Evolutionary conservation across 75 land plant genomes (phyloP).

Genomic region (Chamaecyparis obtusa): DNA sequence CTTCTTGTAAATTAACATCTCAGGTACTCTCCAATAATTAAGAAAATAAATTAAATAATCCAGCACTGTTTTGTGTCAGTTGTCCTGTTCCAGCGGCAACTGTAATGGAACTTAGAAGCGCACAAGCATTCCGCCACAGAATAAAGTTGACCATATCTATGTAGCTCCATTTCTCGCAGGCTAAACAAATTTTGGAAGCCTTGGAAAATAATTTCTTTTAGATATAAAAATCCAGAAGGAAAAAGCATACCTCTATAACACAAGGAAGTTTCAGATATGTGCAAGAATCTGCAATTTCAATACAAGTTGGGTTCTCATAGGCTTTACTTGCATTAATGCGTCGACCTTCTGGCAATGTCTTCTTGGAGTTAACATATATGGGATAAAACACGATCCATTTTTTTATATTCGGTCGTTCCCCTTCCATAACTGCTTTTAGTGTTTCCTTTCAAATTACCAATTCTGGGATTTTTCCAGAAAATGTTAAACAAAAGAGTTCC

Average conservation of each 20-base stretch:
- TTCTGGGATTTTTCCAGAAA: background rate
- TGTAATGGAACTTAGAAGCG: too few relatives aligned
- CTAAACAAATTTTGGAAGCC: too few relatives aligned
- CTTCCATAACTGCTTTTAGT: constrained; percentile 24
- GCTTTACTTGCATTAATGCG: constrained; percentile 57
- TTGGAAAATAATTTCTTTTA: background rate
- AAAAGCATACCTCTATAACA: constrained; percentile 59
- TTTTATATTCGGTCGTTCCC: constrained; percentile 33
- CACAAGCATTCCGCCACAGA: too few relatives aligned
- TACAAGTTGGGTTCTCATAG: constrained; percentile 81
- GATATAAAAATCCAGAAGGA: background rate
- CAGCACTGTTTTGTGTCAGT: too few relatives aligned
- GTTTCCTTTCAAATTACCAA: background rate
- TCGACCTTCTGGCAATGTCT: constrained; percentile 83
- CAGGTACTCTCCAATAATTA: too few relatives aligned
- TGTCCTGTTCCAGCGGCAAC: too few relatives aligned
- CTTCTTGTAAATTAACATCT: too few relatives aligned
- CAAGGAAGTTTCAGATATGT: constrained; percentile 56
- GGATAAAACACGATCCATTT: constrained; percentile 80
- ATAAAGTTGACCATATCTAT: too few relatives aligned
- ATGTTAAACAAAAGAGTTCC: background rate
- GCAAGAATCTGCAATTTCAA: constrained; percentile 80
- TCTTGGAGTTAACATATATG: constrained; percentile 85
- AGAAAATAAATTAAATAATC: too few relatives aligned
- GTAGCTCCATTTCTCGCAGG: too few relatives aligned